Evolutionary conservation across 2,329 filamentous ascomycete species (phyloP), one percentile per base, ranked within the genome.

Genomic region (Ilyonectria sp.): DNA sequence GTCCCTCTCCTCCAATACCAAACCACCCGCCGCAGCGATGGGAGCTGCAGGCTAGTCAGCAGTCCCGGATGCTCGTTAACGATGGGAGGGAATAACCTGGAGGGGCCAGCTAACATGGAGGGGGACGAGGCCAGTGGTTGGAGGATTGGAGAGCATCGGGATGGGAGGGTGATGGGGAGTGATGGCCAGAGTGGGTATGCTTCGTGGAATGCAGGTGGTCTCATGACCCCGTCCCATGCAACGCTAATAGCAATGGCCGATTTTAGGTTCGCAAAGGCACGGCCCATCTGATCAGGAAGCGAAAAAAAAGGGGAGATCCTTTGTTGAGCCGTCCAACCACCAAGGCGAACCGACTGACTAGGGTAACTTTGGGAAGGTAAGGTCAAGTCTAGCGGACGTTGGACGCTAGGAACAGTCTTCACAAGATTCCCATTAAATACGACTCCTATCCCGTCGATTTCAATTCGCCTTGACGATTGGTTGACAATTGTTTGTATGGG

Each of bases 221-320:
- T 76, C 75, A 75, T 74, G 74, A 76, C 74, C 74, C 64, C 67
- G 72, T 65, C 71, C 54, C 58, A 75, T 76, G 74, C 71, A 69
- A 74, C 74, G 74, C 74, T 76, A 76, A 74, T 65, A 70, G 58
- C 65, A 72, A 73, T 71, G 70, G 71, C 67, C 72, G 69, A 74
- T 67, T 76, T 76, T 76, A 76, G 73, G 74, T 76, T 76, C 73
- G 71, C 57, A 68, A 73, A 74, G 65, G 58, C 60, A 72, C 70
- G 71, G 63, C 68, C 69, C 72, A 75, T 76, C 69, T 76, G 72
- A 75, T 73, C 68, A 69, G 56, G 29, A 60, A 66, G 61, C 29
- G 19, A 47, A 53, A 67, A 67, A 67, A 74, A 74, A 71, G 69
- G 73, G 73, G 70, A 68, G 66, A 46, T 52, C 33, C 54, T 33